Evolutionary conservation across 176 grass and related monocot genomes (phyloP).

Genomic region (Avena sativa): DNA sequence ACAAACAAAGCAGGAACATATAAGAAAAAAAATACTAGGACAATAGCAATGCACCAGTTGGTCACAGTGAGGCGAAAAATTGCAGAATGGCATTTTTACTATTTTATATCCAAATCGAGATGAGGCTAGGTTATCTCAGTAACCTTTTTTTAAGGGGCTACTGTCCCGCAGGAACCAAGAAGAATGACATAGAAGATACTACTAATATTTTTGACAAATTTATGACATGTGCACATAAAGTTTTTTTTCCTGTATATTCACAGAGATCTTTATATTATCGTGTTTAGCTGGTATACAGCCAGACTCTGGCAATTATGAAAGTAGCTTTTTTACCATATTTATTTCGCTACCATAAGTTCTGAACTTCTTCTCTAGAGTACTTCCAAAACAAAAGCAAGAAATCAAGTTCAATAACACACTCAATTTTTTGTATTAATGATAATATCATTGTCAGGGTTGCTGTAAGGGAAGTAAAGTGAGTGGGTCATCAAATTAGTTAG

Average conservation of each 20-base stretch:
- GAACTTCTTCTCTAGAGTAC: not conserved
- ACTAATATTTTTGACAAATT: not conserved
- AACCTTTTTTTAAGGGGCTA: not conserved
- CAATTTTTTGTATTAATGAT: constrained; percentile 31
- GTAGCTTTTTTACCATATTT: not conserved
- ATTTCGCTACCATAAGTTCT: not conserved
- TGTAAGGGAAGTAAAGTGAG: constrained; percentile 14
- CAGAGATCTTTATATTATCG: not conserved
- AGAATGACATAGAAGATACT: not conserved
- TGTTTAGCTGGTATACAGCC: not conserved
- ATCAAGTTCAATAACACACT: not conserved
- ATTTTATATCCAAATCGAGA: constrained; percentile 12
- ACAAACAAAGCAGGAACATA: constrained; percentile 38
- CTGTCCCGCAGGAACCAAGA: constrained; percentile 8
- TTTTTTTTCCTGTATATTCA: not conserved
- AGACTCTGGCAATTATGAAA: constrained; percentile 1
- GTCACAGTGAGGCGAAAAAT: not conserved
- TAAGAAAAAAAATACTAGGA: constrained; percentile 11
- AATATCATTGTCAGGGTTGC: constrained; percentile 42
- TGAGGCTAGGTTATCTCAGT: not conserved
- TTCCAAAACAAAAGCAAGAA: constrained; percentile 8
- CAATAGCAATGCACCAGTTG: not conserved
- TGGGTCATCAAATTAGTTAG: constrained; percentile 31
- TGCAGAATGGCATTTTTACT: not conserved
- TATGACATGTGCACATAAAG: not conserved